Evolutionary conservation across 768 basidiomycete species (phyloP).

Genomic region (Rhizopogon vinicolor): DNA sequence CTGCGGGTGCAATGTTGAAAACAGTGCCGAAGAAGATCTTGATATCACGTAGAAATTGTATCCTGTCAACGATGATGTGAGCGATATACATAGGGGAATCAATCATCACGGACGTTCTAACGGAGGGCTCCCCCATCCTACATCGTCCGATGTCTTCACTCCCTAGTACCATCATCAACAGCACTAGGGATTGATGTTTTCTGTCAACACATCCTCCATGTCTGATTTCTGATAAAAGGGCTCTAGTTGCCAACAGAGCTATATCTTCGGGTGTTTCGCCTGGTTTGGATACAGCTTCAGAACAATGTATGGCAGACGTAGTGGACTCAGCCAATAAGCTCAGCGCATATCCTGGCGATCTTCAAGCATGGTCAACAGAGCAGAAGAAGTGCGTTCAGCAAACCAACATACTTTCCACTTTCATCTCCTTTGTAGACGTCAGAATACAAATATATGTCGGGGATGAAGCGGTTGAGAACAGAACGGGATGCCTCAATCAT

Average conservation of each 20-base stretch:
- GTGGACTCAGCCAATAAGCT: constrained; percentile 90
- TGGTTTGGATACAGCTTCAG: constrained; percentile 81
- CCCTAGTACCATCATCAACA: constrained; percentile 92
- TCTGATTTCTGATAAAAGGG: constrained; percentile 73
- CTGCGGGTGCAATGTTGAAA: constrained; percentile 80
- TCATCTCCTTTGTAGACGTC: constrained; percentile 98
- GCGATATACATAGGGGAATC: not conserved
- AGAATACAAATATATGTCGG: constrained; percentile 97
- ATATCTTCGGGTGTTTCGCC: constrained; percentile 91
- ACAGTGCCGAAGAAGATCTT: constrained; percentile 82
- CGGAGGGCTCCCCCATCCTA: constrained; percentile 78
- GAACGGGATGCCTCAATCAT: constrained; percentile 96
- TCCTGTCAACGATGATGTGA: constrained; percentile 39
- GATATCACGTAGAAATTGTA: constrained; percentile 87
- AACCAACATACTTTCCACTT: constrained; percentile 79
- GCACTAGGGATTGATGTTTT: constrained; percentile 80
- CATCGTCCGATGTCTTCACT: constrained; percentile 95
- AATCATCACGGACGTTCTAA: constrained; percentile 58
- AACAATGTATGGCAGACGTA: constrained; percentile 80
- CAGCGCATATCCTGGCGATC: constrained; percentile 94
- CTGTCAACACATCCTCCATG: constrained; percentile 89
- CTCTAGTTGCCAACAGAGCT: constrained; percentile 74
- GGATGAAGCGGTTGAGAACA: constrained; percentile 92
- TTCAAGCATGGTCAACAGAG: constrained; percentile 23
- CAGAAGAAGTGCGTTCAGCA: not conserved